Evolutionary conservation across 768 basidiomycete genomes (phyloP), one percentile per base, ranked within the genome.

Genomic region (Dioszegia aurantiaca): DNA sequence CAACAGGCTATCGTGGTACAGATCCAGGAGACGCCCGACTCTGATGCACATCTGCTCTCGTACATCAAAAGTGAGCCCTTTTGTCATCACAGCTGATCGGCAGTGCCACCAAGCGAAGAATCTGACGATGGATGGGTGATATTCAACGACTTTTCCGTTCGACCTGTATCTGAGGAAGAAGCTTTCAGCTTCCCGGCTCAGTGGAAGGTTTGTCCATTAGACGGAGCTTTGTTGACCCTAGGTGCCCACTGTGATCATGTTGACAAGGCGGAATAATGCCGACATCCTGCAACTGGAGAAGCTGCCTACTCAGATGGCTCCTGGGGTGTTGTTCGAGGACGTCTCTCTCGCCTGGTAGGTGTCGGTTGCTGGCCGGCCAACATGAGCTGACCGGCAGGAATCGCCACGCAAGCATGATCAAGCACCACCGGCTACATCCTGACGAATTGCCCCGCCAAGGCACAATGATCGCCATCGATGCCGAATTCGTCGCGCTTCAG

Each of bases 401-500:
- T 68, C 87, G 91, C 6, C 87, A 93, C 67, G 80, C 79, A 14
- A 81, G 67, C 40, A 75, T 83, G 60, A 84, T 93, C 68, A 89
- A 87, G 71, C 95, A 98, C 64, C 84, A 88, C 64, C 81, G 83
- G 28, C 79, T 98, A 27, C 77, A 79, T 14, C 78, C 79, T 19
- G 83, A 86, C 16, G 95, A 99, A 75, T 77, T 95, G 8, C 93
- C 94, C 0, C 82, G 78, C 56, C 86, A 87, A 4, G 95, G 91
- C 12, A 93, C 87, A 4, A 78, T 94, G 40, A 86, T 99, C 36
- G 86, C 94, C 2, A 97, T 99, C 61, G 95, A 99, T 69, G 93
- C 94, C 1, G 94, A 99, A 70, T 99, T 99, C 71, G 94, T 99
- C 23, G 88, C 86, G 4, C 88, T 99, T 84, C 92, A 98, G 75